These are phyloP conservation scores for Calcarisporium arbuscula DNA, from an alignment of 2,329 filamentous ascomycete species.

Conservation along the genomic window DNA sequence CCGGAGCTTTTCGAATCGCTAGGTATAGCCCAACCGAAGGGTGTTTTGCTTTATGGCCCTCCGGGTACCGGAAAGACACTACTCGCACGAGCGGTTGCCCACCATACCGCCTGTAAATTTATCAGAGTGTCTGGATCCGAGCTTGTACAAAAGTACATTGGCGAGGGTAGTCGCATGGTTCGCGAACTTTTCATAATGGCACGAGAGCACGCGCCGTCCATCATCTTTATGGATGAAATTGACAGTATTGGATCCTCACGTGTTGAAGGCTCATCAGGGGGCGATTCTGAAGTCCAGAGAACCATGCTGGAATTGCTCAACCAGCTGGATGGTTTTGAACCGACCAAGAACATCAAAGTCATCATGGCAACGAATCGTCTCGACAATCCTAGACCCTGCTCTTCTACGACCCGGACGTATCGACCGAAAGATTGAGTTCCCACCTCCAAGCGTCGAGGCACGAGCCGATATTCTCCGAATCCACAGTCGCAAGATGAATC, in stretches of 20 bases:
- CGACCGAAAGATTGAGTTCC: conserved; percentile 98
- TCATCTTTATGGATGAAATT: conserved; percentile 99
- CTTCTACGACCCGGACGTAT: conserved; percentile 94
- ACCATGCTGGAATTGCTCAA: conserved; percentile 98
- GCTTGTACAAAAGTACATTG: conserved; percentile 98
- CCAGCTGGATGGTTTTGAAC: conserved; percentile 97
- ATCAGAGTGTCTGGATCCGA: conserved; percentile 95
- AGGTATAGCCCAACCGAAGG: conserved; percentile 96
- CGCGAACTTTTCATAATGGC: conserved; percentile 99
- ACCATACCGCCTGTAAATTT: conserved; percentile 99
- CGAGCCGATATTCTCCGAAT: conserved; percentile 96
- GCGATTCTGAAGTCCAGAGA: conserved; percentile 95
- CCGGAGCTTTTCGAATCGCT: conserved; percentile 98
- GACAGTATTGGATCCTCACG: conserved; percentile 97
- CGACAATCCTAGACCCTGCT: conserved; percentile 92
- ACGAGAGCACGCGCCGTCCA: conserved; percentile 92
- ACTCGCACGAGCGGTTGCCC: conserved; percentile 88
- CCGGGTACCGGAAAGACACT: conserved; percentile 97
- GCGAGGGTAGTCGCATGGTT: conserved; percentile 96
- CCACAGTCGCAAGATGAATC: conserved; percentile 96
- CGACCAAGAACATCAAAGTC: conserved; percentile 99
- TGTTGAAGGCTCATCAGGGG: conserved; percentile 90
- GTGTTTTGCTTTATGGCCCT: conserved; percentile 91
- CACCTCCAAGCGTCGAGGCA: conserved; percentile 91
- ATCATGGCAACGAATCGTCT: conserved; percentile 99